These are phyloP conservation scores for Boletus sp. DNA, from an alignment of 768 basidiomycete species.

Conservation along the genomic window DNA sequence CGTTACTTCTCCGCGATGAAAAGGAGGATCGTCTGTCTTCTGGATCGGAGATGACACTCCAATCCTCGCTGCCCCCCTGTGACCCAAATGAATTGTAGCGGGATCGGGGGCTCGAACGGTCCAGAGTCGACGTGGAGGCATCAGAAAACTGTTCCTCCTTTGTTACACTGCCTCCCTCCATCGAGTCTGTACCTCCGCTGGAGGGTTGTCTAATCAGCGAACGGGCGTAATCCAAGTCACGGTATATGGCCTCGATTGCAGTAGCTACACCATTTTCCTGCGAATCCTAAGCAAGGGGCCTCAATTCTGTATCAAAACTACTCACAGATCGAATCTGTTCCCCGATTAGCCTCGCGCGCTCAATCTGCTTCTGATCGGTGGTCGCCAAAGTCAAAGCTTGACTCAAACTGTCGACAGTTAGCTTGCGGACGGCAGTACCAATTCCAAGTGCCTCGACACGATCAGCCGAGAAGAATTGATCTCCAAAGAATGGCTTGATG, in stretches of 20 bases:
- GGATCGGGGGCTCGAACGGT: conserved; percentile 38
- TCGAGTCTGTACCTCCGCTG: conserved; percentile 22
- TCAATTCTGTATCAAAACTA: neutral
- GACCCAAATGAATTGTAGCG: conserved; percentile 58
- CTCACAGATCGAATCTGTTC: conserved; percentile 81
- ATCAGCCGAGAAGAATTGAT: conserved; percentile 97
- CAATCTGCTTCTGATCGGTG: conserved; percentile 84
- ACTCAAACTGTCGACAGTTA: conserved; percentile 73
- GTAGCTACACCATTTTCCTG: conserved; percentile 94
- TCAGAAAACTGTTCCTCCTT: conserved; percentile 35
- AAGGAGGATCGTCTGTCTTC: conserved; percentile 59
- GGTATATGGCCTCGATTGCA: conserved; percentile 93
- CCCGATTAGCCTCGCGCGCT: conserved; percentile 78
- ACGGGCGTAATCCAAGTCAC: conserved; percentile 92
- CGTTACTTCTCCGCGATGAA: conserved; percentile 46
- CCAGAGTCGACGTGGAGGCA: conserved; percentile 24
- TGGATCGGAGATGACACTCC: conserved; percentile 82
- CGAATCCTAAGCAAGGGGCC: neutral
- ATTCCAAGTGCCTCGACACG: conserved; percentile 96
- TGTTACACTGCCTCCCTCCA: conserved; percentile 4
- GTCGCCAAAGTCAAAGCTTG: conserved; percentile 81
- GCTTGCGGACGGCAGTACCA: conserved; percentile 82
- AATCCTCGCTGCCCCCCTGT: conserved; percentile 68
- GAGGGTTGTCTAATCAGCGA: conserved; percentile 68
- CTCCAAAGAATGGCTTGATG: conserved; percentile 96